Conservation (phyloP, 345 rosid species). For the Populus tremula region DNA sequence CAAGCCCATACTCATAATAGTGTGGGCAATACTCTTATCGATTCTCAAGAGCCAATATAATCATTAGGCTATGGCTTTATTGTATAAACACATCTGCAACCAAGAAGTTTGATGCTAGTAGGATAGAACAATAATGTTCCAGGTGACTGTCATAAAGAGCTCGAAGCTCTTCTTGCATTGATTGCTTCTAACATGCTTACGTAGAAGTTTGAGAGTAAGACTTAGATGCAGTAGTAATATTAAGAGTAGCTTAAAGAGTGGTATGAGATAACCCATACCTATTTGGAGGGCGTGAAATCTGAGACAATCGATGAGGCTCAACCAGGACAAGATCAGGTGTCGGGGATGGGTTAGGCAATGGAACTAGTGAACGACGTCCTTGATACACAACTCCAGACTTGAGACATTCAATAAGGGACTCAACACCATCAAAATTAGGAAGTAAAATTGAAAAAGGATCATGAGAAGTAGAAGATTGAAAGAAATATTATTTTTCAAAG, state of each 20-base stretch:
- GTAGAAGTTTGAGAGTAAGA: background rate
- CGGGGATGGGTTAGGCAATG: no score
- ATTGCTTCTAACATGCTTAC: background rate
- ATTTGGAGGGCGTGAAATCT: background rate
- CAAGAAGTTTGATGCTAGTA: background rate
- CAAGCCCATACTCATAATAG: no score
- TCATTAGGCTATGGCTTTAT: background rate
- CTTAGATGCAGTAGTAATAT: background rate
- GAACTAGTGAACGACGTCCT: no score
- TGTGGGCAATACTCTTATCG: no score
- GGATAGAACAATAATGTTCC: background rate
- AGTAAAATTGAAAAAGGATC: no score
- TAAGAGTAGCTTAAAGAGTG: background rate
- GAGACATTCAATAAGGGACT: no score
- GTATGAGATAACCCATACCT: background rate
- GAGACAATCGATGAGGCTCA: background rate
- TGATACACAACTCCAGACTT: no score
- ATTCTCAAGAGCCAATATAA: background rate
- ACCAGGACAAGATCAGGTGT: background rate
- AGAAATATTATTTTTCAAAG: background rate
- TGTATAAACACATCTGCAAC: background rate
- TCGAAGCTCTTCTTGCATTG: background rate
- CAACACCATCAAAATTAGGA: no score
- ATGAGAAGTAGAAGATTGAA: no score
- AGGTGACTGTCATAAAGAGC: no score